Conservation (phyloP, 2,329 filamentous ascomycete genomes). For the Hypoxylon sp. region DNA sequence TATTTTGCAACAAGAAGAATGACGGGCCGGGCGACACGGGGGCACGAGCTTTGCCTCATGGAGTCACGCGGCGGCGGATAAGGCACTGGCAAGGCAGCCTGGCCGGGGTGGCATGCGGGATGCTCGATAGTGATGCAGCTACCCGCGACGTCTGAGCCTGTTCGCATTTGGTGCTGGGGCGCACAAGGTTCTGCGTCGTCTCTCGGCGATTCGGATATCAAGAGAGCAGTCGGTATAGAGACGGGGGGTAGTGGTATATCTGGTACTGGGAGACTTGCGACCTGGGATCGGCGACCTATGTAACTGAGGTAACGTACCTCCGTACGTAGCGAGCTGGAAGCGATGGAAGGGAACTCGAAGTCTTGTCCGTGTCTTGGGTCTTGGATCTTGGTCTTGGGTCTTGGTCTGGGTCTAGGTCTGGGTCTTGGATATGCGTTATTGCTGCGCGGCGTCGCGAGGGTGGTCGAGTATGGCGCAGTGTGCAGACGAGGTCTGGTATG, state of each 20-base stretch:
- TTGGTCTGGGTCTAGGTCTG: slow-evolving; percentile 22
- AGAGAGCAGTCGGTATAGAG: slow-evolving; percentile 9
- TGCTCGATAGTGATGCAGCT: slow-evolving; percentile 49
- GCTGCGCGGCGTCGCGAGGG: slow-evolving; percentile 32
- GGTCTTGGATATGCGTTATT: slow-evolving; percentile 22
- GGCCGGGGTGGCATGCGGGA: slow-evolving; percentile 48
- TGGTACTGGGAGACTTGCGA: background rate
- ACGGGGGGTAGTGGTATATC: background rate
- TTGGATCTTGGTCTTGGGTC: slow-evolving; percentile 22
- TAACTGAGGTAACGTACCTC: slow-evolving; percentile 29
- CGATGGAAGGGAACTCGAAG: background rate
- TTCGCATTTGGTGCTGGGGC: slow-evolving; percentile 47
- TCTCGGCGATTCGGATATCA: slow-evolving; percentile 43
- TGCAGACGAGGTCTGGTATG: slow-evolving; percentile 33
- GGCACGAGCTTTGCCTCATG: slow-evolving; percentile 42
- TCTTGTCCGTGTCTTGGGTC: no score
- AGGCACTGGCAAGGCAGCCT: slow-evolving; percentile 49
- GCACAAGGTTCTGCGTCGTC: slow-evolving; percentile 36
- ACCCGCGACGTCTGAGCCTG: slow-evolving; percentile 48
- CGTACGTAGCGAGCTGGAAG: slow-evolving; percentile 18
- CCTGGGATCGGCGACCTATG: slow-evolving; percentile 11
- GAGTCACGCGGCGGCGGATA: slow-evolving; percentile 49
- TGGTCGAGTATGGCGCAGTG: slow-evolving; percentile 31
- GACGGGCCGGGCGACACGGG: slow-evolving; percentile 43
- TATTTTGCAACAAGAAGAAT: slow-evolving; percentile 40